A percentile compares a stretch with the other conserved stretches of the same genome.
phyloP scores from a whole-genome alignment of 495 filamentous ascomycete genomes.

The Poronia punctata region DNA sequence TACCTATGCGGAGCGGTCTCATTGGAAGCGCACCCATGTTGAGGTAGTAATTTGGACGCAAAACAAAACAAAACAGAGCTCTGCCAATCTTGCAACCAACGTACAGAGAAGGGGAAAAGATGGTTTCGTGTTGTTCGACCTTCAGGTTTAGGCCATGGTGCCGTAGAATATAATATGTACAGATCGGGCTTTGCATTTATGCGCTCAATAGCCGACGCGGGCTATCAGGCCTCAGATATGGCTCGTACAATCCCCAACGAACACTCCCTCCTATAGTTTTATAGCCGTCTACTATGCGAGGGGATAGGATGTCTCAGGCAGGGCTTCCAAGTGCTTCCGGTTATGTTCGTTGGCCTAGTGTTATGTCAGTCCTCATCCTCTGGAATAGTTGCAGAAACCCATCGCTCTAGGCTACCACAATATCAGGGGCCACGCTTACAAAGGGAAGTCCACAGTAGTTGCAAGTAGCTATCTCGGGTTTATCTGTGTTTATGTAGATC shows the following conservation, averaged over 20 bases:
- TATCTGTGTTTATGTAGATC: constrained; percentile 97
- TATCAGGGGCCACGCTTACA: too few species aligned
- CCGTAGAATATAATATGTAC: constrained; percentile 21
- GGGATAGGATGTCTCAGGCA: constrained; percentile 72
- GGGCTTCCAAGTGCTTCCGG: constrained; percentile 69
- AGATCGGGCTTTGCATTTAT: constrained; percentile 11
- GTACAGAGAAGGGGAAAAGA: not conserved
- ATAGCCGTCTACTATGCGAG: constrained; percentile 32
- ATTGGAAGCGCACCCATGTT: too few species aligned
- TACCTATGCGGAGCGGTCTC: too few species aligned
- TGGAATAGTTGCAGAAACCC: too few species aligned
- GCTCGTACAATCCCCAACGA: constrained; percentile 1
- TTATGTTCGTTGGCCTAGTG: constrained; percentile 81
- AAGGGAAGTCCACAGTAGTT: constrained; percentile 93
- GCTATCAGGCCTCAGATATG: not conserved
- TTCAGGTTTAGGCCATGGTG: constrained; percentile 15
- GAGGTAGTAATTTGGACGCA: too few species aligned
- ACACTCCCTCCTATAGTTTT: not conserved
- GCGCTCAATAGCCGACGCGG: constrained; percentile 1
- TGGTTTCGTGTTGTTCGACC: not conserved
- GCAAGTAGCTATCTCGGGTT: constrained; percentile 85
- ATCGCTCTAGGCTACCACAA: too few species aligned
- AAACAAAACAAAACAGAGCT: too few species aligned
- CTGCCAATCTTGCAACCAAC: too few species aligned
- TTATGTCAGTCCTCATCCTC: constrained; percentile 7